Evolutionary conservation across 139 green algal genomes (phyloP), one percentile per base, ranked within the genome.

Genomic region (Eudorina sp.): DNA sequence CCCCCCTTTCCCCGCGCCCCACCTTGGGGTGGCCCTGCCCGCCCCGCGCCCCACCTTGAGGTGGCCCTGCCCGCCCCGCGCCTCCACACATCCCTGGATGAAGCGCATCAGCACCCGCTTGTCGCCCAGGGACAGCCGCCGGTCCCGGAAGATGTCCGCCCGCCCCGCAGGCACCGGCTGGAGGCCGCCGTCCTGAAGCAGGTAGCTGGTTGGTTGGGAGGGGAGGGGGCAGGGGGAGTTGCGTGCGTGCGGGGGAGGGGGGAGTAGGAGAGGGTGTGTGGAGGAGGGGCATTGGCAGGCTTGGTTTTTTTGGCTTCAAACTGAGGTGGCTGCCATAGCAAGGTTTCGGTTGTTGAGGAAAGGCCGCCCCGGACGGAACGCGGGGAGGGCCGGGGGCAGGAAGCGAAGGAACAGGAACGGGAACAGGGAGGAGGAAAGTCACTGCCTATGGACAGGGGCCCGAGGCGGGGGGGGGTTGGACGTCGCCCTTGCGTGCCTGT

Each of bases 91-190:
- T 6, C 72, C 79, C 19, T 83, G 21, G 53, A 99, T 80, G 89
- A 98, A 98, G 29, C 89, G 76, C 91, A 96, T 97, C 19, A 99
- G 88, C 38, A 77, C 34, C 1, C 96, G 93, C 91, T 99, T 99
- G 53, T 98, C 93, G 21, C 72, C 73, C 23, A 93, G 80, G 9
- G 85, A 45, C 80, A 99, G 92, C 1, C 38, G 85, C 43, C 81
- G 72, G 90, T 97, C 94, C 27, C 84, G 91, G 90, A 99, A 99
- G 31, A 99, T 92, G 62, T 98, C 96, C 0, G 94, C 89, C 6
- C 94, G 88, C 3, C 92, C 94, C 25, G 94, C 92, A 27, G 97
- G 96, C 40, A 99, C 93, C 0, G 82, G 85, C 19, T n/a, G 38
- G 51, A 96, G 81, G 25, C 7, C 53, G 18, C 80, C 80, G n/a